phyloP scores from a whole-genome alignment of 495 filamentous ascomycete species.

The Geopyxis carbonaria region DNA sequence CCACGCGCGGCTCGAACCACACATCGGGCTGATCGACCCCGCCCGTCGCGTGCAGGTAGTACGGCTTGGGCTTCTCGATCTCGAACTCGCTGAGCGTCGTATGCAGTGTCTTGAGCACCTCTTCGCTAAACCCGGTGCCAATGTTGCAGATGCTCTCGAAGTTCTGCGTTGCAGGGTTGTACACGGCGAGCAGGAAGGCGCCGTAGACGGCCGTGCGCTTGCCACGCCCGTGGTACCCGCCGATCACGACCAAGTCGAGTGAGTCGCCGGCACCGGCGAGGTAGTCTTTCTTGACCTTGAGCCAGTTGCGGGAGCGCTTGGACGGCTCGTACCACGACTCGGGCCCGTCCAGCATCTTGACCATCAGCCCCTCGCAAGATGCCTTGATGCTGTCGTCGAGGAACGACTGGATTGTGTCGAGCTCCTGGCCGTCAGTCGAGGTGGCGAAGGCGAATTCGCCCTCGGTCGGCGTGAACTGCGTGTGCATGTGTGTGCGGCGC shows the following conservation, averaged over 20 bases:
- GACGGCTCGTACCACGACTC: conserved; percentile 90
- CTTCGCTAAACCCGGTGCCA: conserved; percentile 90
- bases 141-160: conserved; percentile 98
- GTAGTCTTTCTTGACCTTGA: conserved; percentile 99
- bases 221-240: conserved; percentile 83
- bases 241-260: conserved; percentile 86
- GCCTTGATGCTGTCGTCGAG: conserved; percentile 88
- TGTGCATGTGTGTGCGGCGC: conserved; percentile 56
- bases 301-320: conserved; percentile 91
- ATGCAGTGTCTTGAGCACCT: conserved; percentile 66
- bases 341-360: conserved; percentile 89
- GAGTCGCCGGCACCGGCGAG: conserved; percentile 84
- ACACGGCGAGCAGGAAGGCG: conserved; percentile 86
- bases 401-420: conserved; percentile 82
- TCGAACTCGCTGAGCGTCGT: conserved; percentile 46
- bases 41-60: conserved; percentile 68
- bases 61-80: conserved; percentile 85
- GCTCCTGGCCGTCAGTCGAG: conserved; percentile 65
- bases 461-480: conserved; percentile 57
- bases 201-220: conserved; percentile 92
- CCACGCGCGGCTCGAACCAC: conserved; percentile 86
- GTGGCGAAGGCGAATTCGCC: conserved; percentile 89
- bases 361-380: conserved; percentile 93
- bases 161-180: conserved; percentile 56
- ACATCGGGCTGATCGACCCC: conserved; percentile 91